Evolutionary conservation across 768 basidiomycete genomes (phyloP), one percentile per base, ranked within the genome.

Genomic region (Ramaria sp.): DNA sequence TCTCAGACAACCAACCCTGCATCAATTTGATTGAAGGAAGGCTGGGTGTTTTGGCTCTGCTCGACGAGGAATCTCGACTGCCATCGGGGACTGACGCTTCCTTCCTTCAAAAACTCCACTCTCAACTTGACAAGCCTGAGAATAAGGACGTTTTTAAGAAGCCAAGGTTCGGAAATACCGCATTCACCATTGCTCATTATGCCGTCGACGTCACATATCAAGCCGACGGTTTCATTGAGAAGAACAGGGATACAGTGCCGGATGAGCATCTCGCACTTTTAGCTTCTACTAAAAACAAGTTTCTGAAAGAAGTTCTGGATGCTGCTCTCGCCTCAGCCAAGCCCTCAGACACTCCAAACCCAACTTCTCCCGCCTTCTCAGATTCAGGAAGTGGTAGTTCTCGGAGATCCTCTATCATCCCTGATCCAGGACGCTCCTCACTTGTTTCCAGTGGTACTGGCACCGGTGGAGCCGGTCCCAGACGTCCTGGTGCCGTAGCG

Each of bases 21-120:
- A 99, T 99, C 69, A 89, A 99, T 66, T 85, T 96, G 58, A 97
- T 99, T 63, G 96, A 98, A 72, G 90, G 95, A 59, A 97, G 85
- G 67, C 81, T 99, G 55, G 96, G 96, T 57, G 88, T 99, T 34
- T 76, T 99, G 54, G 83, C 94, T 5, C 76, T 99, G 20, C 77
- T 99, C 39, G 96, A 99, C 64, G 96, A 99, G 70, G 96, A 99
- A 71, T 98, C 96, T 16, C 91, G 96, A 57, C 70, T 99, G 53
- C 96, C 95, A 1, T 69, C 96, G 1, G 96, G 96, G 20, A 93
- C 84, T 32, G 96, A 99, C 65, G 68, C 81, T 4, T 92, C 94
- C 6, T 92, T 98, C 71, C 76, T 97, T 38, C 89, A 89, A 65
- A 99, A 99, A 66, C 77, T 99, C 20, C 81, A 93, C 65, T 73